Base-by-base conservation (phyloP, 192 early-diverging fungal species). In the Paraglomus brasilianum region DNA sequence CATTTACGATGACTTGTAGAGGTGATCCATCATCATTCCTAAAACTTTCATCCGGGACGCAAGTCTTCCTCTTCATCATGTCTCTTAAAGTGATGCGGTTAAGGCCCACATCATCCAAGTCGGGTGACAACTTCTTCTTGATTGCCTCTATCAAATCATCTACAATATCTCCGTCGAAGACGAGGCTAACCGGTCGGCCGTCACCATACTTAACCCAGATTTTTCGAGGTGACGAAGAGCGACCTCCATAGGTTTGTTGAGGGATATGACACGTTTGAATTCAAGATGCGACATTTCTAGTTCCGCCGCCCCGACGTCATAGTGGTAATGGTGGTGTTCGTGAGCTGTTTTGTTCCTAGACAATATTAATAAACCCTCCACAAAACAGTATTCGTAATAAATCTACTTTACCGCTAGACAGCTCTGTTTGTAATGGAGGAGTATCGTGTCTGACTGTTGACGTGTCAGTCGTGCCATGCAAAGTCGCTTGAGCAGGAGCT, bases 361-460 rank as follows among this genome's bases (percentile, higher is more conserved):
- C 21, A 19, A 10, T 45, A 62, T 62, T 41, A 45, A 62, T 62
- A 5, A 62, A 13, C 24, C 22, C 1, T 62, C 59, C 41, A 62
- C 42, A 15, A 44, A 44, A 62, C 1, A 62, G 0, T 62, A 62
- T 22, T 13, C 24, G 59, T 44, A 62, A 62, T 62, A 62, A 62
- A 22, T 62, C 42, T 45, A 62, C 42, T 62, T 62, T 62, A 62
- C 60, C 22, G 47, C 60, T 62, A n/a, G 60, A 62, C 47, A n/a
- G 60, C 30, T 62, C 60, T 45, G 14, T 62, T 62, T 46, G 60
- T 22, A 62, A 22, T 14, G 13, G 6, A 45, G 60, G 43, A 43
- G 43, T n/a, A n/a, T n/a, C n/a, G n/a, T n/a, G n/a, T n/a, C n/a
- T n/a, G n/a, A n/a, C n/a, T n/a, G n/a, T n/a, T n/a, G n/a, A n/a